These are phyloP conservation scores for Solanum lycopersicoides DNA, from an alignment of 257 asterid genomes.

Conservation along the genomic window DNA sequence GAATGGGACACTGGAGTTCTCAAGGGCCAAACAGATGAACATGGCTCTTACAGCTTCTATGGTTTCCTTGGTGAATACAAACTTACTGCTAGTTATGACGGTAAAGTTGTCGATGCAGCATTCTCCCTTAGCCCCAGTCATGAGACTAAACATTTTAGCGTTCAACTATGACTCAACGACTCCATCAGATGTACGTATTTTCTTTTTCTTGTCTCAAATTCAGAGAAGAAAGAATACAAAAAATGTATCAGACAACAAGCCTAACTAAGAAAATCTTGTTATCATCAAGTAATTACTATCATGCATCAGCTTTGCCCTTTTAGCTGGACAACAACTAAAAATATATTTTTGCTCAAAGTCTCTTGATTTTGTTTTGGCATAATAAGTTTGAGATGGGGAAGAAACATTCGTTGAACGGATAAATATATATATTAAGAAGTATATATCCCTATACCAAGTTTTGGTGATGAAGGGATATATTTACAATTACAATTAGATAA, in stretches of 20 bases:
- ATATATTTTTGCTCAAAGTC: not conserved
- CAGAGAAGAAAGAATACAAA: not conserved
- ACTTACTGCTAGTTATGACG: constrained; percentile 11
- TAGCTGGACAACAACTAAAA: not conserved
- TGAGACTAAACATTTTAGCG: constrained; percentile 30
- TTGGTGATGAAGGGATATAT: not conserved
- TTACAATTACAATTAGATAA: not conserved
- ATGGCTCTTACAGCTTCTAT: constrained; percentile 33
- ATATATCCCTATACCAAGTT: not conserved
- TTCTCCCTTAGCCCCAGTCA: constrained; percentile 28
- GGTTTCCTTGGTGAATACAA: constrained; percentile 49
- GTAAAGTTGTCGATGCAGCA: constrained; percentile 10
- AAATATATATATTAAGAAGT: not conserved
- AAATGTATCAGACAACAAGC: not conserved
- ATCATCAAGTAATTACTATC: not conserved
- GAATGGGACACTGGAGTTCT: constrained; percentile 38
- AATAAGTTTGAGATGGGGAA: not conserved
- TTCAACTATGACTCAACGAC: constrained; percentile 8
- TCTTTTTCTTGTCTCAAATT: not conserved
- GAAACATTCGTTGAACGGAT: not conserved
- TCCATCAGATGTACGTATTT: not conserved
- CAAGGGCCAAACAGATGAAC: constrained; percentile 29
- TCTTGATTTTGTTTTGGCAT: not conserved
- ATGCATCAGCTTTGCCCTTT: not conserved
- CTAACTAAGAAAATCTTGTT: not conserved